Percentiles rank a stretch among this genome's conserved stretches.
Conservation (phyloP, 164 flowering plant species). For the Liquidambar formosana region DNA sequence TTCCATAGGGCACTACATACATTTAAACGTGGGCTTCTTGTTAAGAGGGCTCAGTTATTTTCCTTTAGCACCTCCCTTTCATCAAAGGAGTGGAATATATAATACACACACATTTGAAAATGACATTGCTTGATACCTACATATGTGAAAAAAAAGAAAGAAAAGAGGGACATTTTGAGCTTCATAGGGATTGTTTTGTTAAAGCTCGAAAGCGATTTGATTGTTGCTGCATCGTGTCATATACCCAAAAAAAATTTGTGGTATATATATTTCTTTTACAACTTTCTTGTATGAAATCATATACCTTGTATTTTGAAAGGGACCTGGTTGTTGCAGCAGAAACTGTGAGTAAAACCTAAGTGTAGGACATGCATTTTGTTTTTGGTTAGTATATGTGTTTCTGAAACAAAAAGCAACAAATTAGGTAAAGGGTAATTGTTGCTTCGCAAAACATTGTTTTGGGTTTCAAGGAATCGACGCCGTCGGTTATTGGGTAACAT, state of each 20-base stretch:
- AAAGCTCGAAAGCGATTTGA: background rate
- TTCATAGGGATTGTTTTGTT: background rate
- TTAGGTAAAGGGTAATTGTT: constrained; percentile 31
- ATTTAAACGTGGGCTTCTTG: background rate
- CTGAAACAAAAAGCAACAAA: constrained; percentile 24
- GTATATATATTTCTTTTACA: background rate
- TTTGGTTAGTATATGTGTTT: background rate
- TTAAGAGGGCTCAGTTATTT: too few relatives aligned
- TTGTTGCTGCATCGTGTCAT: constrained; percentile 4
- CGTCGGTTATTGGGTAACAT: constrained; percentile 5
- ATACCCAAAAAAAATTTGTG: background rate
- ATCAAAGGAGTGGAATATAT: background rate
- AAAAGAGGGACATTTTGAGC: constrained; percentile 1
- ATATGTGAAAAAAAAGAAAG: background rate
- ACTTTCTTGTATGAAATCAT: constrained; percentile 5
- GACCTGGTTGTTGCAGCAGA: background rate
- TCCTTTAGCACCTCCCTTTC: background rate
- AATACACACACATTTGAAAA: constrained; percentile 2
- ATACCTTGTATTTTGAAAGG: background rate
- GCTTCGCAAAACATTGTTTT: constrained; percentile 18
- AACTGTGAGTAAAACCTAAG: background rate
- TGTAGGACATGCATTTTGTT: background rate
- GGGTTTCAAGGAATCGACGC: constrained; percentile 19
- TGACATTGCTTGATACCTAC: constrained; percentile 10
- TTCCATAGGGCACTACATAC: background rate